Evolutionary conservation across 192 early-diverging fungal species (phyloP).

Genomic region (Linderina pennispora): DNA sequence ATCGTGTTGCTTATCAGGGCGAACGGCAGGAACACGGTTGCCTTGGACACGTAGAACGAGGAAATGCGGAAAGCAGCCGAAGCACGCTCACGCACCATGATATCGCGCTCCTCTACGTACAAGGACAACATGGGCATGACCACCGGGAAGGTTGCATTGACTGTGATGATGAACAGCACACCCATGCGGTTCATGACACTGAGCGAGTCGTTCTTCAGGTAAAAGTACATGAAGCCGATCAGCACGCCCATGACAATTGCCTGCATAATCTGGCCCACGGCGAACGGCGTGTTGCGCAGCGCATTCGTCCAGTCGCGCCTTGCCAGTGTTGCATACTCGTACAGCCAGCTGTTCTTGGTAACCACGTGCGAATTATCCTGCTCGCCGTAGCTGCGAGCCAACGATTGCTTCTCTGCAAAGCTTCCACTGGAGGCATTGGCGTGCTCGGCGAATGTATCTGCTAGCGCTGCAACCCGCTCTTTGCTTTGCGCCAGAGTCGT

Average conservation of each 20-base stretch:
- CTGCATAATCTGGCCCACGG: constrained; percentile 27
- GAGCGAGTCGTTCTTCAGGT: constrained; percentile 31
- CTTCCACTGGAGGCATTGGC: not conserved
- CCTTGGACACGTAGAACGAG: constrained; percentile 58
- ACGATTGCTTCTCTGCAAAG: constrained; percentile 4
- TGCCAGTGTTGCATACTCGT: constrained; percentile 47
- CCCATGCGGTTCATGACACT: constrained; percentile 49
- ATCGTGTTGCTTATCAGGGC: constrained; percentile 22
- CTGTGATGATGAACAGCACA: constrained; percentile 40
- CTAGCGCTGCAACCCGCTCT: constrained; percentile 35
- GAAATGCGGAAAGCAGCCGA: constrained; percentile 58
- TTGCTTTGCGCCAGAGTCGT: constrained; percentile 35
- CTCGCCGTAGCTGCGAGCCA: not conserved
- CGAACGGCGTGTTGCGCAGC: constrained; percentile 35
- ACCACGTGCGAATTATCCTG: not conserved
- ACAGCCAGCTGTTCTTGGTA: constrained; percentile 40
- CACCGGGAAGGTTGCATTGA: constrained; percentile 52
- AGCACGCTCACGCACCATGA: constrained; percentile 60
- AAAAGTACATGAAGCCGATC: constrained; percentile 54
- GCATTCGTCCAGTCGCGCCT: constrained; percentile 46
- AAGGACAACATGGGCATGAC: constrained; percentile 50
- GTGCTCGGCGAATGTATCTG: constrained; percentile 26
- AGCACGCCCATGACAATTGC: constrained; percentile 43
- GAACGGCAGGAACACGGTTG: constrained; percentile 47
- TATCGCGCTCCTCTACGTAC: constrained; percentile 46